Evolutionary conservation across 2,329 filamentous ascomycete genomes (phyloP).

Genomic region (Trichoderma oligosporum): DNA sequence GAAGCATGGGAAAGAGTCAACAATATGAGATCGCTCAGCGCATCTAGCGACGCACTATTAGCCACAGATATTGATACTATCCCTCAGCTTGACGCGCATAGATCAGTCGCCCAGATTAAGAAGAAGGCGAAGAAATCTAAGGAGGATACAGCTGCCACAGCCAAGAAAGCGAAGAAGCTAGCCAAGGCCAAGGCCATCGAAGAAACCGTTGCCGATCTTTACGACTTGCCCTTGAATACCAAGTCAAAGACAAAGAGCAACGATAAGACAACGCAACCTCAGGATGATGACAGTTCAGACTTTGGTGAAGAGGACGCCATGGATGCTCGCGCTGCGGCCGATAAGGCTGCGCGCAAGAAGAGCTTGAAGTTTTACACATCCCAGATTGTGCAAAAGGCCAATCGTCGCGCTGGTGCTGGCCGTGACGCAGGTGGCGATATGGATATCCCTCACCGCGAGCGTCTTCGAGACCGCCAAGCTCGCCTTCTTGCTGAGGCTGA

Average conservation of each 20-base stretch:
- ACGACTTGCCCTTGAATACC: slow-evolving; percentile 52
- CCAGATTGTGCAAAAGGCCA: slow-evolving; percentile 91
- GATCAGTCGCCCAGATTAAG: slow-evolving; percentile 30
- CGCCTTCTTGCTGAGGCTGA: slow-evolving; percentile 87
- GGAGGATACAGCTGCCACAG: slow-evolving; percentile 15
- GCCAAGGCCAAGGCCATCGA: slow-evolving; percentile 60
- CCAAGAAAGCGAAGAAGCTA: slow-evolving; percentile 41
- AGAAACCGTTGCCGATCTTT: slow-evolving; percentile 66
- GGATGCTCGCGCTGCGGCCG: slow-evolving; percentile 72
- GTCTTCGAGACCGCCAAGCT: slow-evolving; percentile 78
- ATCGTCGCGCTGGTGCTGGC: slow-evolving; percentile 71
- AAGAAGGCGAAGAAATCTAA: slow-evolving; percentile 29
- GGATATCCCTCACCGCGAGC: slow-evolving; percentile 84
- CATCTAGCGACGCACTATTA: slow-evolving; percentile 33
- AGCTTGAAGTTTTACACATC: slow-evolving; percentile 96
- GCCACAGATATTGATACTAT: slow-evolving; percentile 29
- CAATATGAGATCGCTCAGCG: slow-evolving; percentile 52
- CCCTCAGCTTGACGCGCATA: slow-evolving; percentile 17
- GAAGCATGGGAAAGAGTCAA: slow-evolving; percentile 75
- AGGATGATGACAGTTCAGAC: slow-evolving; percentile 68
- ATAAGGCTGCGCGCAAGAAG: slow-evolving; percentile 88
- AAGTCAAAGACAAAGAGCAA: slow-evolving; percentile 44
- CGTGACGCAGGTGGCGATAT: slow-evolving; percentile 73
- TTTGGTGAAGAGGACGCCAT: slow-evolving; percentile 86
- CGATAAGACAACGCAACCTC: slow-evolving; percentile 38